Conservation (phyloP, 2,329 filamentous ascomycete genomes). For the Fusarium nurragi region DNA sequence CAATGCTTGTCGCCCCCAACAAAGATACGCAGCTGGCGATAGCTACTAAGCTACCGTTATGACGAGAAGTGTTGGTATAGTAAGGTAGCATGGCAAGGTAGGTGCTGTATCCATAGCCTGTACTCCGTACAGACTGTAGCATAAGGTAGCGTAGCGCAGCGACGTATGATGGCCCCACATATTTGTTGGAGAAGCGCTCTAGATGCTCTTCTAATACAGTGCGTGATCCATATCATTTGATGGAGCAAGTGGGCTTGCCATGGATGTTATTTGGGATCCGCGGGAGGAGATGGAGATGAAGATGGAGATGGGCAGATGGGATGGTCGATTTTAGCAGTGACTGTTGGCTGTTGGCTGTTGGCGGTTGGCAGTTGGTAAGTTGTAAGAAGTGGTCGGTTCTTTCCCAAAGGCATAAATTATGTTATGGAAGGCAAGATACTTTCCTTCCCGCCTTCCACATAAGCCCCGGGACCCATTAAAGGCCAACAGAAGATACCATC, state of each 20-base stretch:
- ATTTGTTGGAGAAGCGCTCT: neutral
- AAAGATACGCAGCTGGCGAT: slow-evolving; percentile 1
- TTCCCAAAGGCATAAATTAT: neutral
- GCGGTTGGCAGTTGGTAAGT: neutral
- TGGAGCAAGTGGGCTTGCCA: slow-evolving; percentile 20
- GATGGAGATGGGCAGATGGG: slow-evolving; percentile 20
- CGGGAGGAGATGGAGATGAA: slow-evolving; percentile 25
- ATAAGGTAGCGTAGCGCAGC: neutral
- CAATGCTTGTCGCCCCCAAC: slow-evolving; percentile 1
- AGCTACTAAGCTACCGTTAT: slow-evolving; percentile 8
- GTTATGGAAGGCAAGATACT: neutral
- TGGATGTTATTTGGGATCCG: slow-evolving; percentile 34
- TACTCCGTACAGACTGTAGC: too few relatives aligned
- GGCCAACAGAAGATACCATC: neutral
- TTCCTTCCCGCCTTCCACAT: neutral
- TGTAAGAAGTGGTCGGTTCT: neutral
- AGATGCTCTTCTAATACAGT: slow-evolving; percentile 10
- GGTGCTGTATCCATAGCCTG: neutral
- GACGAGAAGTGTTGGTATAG: slow-evolving; percentile 9
- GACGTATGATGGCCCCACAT: slow-evolving; percentile 22
- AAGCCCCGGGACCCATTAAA: neutral
- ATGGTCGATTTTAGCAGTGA: slow-evolving; percentile 5
- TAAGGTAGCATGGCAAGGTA: neutral
- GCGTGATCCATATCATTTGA: slow-evolving; percentile 7
- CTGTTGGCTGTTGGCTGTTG: slow-evolving; percentile 13